Evolutionary conservation across 768 basidiomycete genomes (phyloP), one percentile per base, ranked within the genome.

Genomic region (Coprinopsis cinerea): DNA sequence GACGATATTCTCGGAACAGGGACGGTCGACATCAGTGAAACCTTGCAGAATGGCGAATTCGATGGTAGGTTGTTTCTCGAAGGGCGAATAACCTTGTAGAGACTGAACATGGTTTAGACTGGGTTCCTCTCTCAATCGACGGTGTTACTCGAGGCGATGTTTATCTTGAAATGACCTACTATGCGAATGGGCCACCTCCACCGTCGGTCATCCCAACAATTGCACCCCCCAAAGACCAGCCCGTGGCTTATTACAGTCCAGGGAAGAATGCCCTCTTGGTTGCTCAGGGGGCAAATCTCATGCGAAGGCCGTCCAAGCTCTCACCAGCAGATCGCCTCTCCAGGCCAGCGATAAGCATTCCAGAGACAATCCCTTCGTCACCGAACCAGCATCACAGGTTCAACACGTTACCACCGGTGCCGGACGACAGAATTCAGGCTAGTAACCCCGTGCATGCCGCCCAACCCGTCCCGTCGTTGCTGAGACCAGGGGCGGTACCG

Each of bases 131-230:
- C 15, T 59, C 64, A 27, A 52, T 67, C 30, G 58, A 66, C 41
- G 82, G 81, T 2, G 76, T 80, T 6, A 72, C 81, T 46, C 81
- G 88, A 20, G 94, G 94, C 4, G 90, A 96, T 47, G 55, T 95
- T 9, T 96, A 89, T 62, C 75, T 96, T 14, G 94, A 97, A 64
- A 86, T 96, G 81, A 97, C 94, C 1, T 97, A 83, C 70, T 97
- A 81, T 65, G 78, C 91, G 2, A 81, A 85, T 48, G 77, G 74
- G 2, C 80, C 83, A 6, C 70, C 75, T n/a, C 66, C 82, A 57
- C 48, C 63, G 17, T 49, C 60, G 55, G 41, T 51, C 35, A 20
- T 61, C 57, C 49, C 59, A 58, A 51, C 66, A 23, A 57, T 64
- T 15, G 42, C 56, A 11, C 7, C 25, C 44, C 28, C 11, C 44